Base-by-base conservation (phyloP, 306 rosid species). In the Cucurbita moschata region DNA sequence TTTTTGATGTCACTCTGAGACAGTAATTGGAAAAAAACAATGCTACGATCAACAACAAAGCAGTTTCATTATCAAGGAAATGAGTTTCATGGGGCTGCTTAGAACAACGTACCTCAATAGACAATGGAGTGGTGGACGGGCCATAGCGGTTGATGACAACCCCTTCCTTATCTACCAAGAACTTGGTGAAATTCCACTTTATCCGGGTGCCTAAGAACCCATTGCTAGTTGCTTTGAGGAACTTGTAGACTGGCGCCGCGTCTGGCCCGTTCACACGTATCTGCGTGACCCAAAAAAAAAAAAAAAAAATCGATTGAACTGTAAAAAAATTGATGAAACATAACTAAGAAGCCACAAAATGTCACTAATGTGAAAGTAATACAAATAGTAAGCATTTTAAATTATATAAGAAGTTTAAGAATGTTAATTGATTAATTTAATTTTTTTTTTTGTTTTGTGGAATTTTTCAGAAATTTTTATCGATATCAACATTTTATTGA, bases 161-260 rank as follows among this genome's bases (percentile, higher is more conserved):
- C 0, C 99, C 99, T 46, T 91, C 86, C 77, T 85, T 81, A 76
- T 86, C 81, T 1, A 95, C 80, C 71, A 95, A 83, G 78, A 95
- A 95, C 87, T 95, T 95, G 5, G 97, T 88, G 84, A 95, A 95
- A 86, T 95, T 95, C 99, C 99, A 95, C 83, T 95, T 91, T 52
- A 95, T 88, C 71, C 89, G 79, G 3, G 88, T 46, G 21, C 99
- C 96, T 73, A 85, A 2, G 47, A 78, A 62, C 75, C 97, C 99
- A 42, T 67, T 6, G 82, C 86, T 91, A 72, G 81, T 83, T 21
- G 92, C 63, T 82, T 95, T 95, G 5, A 91, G 87, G 77, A 86
- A 95, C 82, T 81, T 91, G 79, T 78, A 95, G 0, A 94, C 80
- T 10, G 96, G 91, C 51, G 80, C 86, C 8, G 96, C 14, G 13